A percentile compares a stretch with the other conserved stretches of the same genome.
These are phyloP conservation scores for Penicillium sp. DNA, from an alignment of 2,329 filamentous ascomycete species.

Conservation along the genomic window DNA sequence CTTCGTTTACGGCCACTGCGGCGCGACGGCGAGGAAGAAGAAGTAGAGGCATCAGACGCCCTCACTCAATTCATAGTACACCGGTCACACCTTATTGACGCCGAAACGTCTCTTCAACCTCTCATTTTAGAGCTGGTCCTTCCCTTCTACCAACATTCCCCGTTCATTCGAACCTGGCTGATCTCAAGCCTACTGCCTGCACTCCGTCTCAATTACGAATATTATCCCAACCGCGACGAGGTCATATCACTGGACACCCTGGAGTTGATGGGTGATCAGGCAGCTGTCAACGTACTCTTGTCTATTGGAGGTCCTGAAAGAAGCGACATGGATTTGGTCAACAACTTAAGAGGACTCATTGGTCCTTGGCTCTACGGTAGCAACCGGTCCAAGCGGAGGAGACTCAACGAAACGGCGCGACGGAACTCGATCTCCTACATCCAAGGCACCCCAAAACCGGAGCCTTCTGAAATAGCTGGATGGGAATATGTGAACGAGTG, in stretches of 20 bases:
- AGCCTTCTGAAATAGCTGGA: conserved; percentile 34
- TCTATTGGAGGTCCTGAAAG: conserved; percentile 39
- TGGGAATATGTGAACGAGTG: conserved; percentile 62
- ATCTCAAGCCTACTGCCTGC: conserved; percentile 59
- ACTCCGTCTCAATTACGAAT: conserved; percentile 60
- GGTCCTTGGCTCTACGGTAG: conserved; percentile 64
- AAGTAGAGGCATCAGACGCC: conserved; percentile 46
- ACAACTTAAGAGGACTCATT: conserved; percentile 58
- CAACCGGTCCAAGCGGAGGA: conserved; percentile 54
- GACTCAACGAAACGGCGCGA: conserved; percentile 36
- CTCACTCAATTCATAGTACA: conserved; percentile 59
- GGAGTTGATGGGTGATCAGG: conserved; percentile 50
- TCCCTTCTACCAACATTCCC: conserved; percentile 56
- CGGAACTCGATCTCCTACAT: conserved; percentile 29
- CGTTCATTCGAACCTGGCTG: conserved; percentile 57
- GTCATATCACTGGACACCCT: conserved; percentile 51
- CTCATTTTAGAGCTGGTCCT: conserved; percentile 56
- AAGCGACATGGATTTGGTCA: conserved; percentile 42
- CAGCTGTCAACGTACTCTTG: conserved; percentile 55
- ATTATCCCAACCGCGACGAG: conserved; percentile 53
- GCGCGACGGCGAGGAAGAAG: conserved; percentile 44
- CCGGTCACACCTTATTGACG: conserved; percentile 59
- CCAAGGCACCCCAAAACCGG: conserved; percentile 16
- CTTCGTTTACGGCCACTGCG: conserved; percentile 52
- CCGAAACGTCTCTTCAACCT: conserved; percentile 57